These are phyloP conservation scores for Gardenia jasminoides DNA, from an alignment of 257 asterid genomes.

Conservation along the genomic window DNA sequence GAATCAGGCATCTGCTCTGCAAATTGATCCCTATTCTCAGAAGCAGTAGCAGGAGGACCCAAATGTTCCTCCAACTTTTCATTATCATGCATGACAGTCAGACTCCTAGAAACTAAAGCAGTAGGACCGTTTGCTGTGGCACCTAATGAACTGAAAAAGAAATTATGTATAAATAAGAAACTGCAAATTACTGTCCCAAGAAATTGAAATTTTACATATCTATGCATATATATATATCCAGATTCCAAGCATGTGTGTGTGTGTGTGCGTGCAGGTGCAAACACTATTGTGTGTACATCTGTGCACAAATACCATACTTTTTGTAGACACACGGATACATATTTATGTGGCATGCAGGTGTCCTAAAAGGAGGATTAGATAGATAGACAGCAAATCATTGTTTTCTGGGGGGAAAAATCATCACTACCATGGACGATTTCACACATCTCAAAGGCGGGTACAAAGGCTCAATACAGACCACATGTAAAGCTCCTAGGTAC, in stretches of 20 bases:
- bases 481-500: background rate
- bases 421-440: background rate
- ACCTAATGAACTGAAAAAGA: constrained; percentile 52
- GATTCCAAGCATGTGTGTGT: background rate
- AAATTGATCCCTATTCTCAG: constrained; percentile 13
- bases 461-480: background rate
- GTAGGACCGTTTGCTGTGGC: constrained; percentile 48
- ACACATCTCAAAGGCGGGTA: background rate
- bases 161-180: constrained; percentile 4
- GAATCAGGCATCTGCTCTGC: constrained; percentile 13
- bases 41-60: constrained; percentile 18
- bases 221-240: too few species aligned
- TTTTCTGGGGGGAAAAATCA: background rate
- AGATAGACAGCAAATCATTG: background rate
- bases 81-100: constrained; percentile 28
- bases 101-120: constrained; percentile 38
- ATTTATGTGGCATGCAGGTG: too few species aligned
- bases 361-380: background rate
- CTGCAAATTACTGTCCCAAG: background rate
- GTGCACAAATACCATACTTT: too few species aligned
- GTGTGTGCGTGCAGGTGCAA: background rate
- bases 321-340: too few species aligned
- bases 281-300: background rate
- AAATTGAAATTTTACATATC: background rate
- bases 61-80: constrained; percentile 37